Base-by-base conservation (phyloP, 805 yeast genomes). In the Yamadazyma tumulicola region DNA sequence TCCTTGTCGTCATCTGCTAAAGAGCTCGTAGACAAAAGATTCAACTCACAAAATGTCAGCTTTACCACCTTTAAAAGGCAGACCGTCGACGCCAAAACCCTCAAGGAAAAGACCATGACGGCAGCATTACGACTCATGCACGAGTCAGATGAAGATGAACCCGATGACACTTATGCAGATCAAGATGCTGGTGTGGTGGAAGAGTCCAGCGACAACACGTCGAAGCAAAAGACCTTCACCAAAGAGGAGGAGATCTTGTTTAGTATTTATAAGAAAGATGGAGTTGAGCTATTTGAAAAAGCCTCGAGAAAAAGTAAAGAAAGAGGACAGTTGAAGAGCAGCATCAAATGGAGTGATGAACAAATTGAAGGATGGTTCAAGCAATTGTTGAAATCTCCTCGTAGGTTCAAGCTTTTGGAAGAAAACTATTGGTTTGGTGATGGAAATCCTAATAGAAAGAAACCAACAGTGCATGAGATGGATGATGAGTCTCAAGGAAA, bases 341-440 rank as follows among this genome's bases (percentile, higher is more conserved):
- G 67, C 24, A 72, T 81, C 0, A 66, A 67, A 1, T 87, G 95
- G 96, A 67, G 88, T 0, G 89, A 88, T 56, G 96, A 87, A 51
- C 95, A 86, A 54, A 77, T 91, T 31, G 96, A 89, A 66, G 95
- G 96, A 0, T 91, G 97, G 97, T 81, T 82, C 1, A 63, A 83
- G 37, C 82, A 84, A 82, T 53, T 88, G 13, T 69, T 75, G 33
- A 75, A 74, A 47, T 74, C 79, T 27, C 87, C 93, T 1, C 66
- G 67, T 28, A 67, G 84, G 37, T 80, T 74, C 43, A 72, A 74
- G 46, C 39, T 76, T 2, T 53, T 85, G 37, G 94, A 85, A 48
- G 81, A 79, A 34, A 72, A 72, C 42, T 79, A 64, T 46, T 63
- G 77, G 64, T 70, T 40, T 38, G 44, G 48, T n/a, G 51, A 53